These are phyloP conservation scores for Colletotrichum agaves DNA, from an alignment of 2,329 filamentous ascomycete species.

Conservation along the genomic window DNA sequence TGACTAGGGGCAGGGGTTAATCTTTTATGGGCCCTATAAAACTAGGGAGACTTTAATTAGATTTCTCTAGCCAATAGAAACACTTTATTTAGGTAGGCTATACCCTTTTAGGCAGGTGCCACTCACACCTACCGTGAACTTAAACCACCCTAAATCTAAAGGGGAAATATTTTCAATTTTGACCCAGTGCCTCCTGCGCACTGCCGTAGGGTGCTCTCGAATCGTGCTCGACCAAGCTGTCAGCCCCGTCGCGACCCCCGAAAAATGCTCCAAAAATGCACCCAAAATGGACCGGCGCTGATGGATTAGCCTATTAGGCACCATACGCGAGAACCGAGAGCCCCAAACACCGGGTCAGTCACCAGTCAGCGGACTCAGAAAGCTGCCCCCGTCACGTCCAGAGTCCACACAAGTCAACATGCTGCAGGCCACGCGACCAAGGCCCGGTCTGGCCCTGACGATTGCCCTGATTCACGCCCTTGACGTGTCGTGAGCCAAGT, in stretches of 20 bases:
- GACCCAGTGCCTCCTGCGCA: too few species aligned
- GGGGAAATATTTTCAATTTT: too few species aligned
- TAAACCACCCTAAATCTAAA: too few species aligned
- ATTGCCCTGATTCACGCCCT: conserved; percentile 13
- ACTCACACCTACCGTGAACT: too few species aligned
- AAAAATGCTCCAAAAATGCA: background rate
- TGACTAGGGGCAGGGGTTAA: too few species aligned
- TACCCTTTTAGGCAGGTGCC: too few species aligned
- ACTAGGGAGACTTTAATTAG: too few species aligned
- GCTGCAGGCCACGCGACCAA: background rate
- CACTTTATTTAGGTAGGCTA: too few species aligned
- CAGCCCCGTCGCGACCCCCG: conserved; percentile 8
- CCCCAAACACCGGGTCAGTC: conserved; percentile 14
- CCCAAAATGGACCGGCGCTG: too few species aligned
- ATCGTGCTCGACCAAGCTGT: conserved; percentile 7
- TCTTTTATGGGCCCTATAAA: too few species aligned
- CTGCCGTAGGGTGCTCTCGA: background rate
- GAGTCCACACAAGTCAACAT: conserved; percentile 3
- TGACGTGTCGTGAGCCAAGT: conserved; percentile 16
- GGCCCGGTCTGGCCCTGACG: background rate
- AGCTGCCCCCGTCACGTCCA: background rate
- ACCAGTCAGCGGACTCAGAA: background rate
- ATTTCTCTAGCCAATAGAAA: too few species aligned
- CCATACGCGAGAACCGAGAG: conserved; percentile 7
- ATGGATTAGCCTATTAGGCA: conserved; percentile 14